A percentile compares a stretch with the other conserved stretches of the same genome.
phyloP scores from a whole-genome alignment of 495 filamentous ascomycete genomes.

The Aspergillus ellipticus region DNA sequence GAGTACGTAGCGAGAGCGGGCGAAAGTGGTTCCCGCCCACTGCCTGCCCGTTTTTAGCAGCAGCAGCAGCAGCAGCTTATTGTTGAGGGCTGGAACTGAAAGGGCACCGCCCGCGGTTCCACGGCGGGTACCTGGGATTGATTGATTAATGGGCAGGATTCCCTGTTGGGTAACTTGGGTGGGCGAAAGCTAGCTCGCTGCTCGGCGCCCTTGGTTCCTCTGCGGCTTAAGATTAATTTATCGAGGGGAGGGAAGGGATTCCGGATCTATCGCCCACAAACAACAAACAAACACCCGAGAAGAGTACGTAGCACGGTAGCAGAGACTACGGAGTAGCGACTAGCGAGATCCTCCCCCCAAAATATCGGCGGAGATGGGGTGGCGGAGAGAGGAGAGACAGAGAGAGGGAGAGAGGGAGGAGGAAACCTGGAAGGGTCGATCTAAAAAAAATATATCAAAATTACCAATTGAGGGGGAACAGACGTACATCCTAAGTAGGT shows the following conservation, averaged over 20 bases:
- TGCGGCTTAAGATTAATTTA: neutral
- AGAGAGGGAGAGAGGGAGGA: neutral
- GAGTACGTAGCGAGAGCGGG: conserved; percentile 2
- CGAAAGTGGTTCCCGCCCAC: conserved; percentile 17
- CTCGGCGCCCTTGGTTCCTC: neutral
- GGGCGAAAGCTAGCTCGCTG: neutral
- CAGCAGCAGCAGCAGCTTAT: neutral
- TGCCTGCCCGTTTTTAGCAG: neutral
- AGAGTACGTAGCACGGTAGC: too few relatives aligned
- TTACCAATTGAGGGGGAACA: neutral
- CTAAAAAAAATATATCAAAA: conserved; percentile 7
- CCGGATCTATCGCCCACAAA: neutral
- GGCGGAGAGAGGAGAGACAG: neutral
- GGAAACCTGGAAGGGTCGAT: neutral
- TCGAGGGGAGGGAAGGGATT: conserved; percentile 1
- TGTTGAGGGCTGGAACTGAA: neutral
- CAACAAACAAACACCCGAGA: neutral
- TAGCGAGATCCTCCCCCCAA: too few relatives aligned
- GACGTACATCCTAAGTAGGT: neutral
- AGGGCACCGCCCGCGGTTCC: conserved; percentile 8
- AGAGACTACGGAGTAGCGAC: too few relatives aligned
- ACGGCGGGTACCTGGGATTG: conserved; percentile 10
- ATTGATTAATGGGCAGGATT: neutral
- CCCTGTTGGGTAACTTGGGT: neutral
- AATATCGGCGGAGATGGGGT: too few relatives aligned